Percentiles rank a stretch among this genome's conserved stretches.
Evolutionary conservation across 257 asterid species (phyloP).

Genomic region (Paulownia fortunei): DNA sequence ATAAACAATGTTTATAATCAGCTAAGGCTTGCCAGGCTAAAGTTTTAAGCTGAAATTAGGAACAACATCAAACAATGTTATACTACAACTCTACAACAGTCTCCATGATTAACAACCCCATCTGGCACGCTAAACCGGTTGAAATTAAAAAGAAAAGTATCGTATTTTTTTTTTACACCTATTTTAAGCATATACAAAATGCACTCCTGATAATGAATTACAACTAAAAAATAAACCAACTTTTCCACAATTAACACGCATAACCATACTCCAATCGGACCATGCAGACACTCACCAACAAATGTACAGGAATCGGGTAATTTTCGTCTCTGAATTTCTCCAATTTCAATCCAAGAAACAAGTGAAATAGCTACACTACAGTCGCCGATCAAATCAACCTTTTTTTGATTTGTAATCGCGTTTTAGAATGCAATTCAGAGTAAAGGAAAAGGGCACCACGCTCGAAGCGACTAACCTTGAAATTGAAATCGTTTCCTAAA

Average conservation of each 20-base stretch:
- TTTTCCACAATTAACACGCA: not conserved
- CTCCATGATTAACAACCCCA: too few relatives aligned
- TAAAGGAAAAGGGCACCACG: not conserved
- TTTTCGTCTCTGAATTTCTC: not conserved
- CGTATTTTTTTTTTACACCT: too few relatives aligned
- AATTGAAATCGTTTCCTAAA: too few relatives aligned
- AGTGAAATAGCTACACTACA: not conserved
- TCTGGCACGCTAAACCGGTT: too few relatives aligned
- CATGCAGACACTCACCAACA: constrained; percentile 11
- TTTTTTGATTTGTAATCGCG: not conserved
- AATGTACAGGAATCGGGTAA: not conserved
- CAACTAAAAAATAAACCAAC: not conserved
- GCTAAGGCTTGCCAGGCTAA: too few relatives aligned
- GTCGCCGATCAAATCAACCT: not conserved
- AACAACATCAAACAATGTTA: too few relatives aligned
- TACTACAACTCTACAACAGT: too few relatives aligned
- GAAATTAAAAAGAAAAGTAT: too few relatives aligned
- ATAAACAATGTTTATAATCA: too few relatives aligned
- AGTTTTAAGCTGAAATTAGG: too few relatives aligned
- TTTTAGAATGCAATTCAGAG: not conserved
- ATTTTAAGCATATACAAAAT: not conserved
- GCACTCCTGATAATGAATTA: not conserved
- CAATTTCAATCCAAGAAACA: constrained; percentile 5
- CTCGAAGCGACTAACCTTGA: too few relatives aligned
- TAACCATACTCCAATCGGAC: not conserved